Evolutionary conservation across 2,329 filamentous ascomycete genomes (phyloP), one percentile per base, ranked within the genome.

Genomic region (Pseudogymnoascus sp.): DNA sequence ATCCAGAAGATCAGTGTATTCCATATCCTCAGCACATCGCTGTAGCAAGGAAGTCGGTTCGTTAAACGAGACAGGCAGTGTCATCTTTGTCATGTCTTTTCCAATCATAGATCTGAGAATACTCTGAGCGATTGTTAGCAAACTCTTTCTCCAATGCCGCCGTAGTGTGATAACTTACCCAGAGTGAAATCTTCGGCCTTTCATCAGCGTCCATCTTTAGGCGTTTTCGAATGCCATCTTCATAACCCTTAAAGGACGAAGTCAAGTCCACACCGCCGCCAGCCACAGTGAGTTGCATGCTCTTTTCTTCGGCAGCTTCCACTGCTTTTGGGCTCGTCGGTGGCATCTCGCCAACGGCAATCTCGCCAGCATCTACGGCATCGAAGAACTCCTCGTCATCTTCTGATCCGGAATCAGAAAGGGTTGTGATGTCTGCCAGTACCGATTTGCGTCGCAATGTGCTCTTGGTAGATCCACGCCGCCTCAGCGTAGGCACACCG

Each of bases 61-160:
- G 75, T 99, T 99, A 79, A 99, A 97, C 0, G 94, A 96, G 2
- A 99, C 94, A 0, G 94, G 94, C 18, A 99, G 78, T 0, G 94
- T 97, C 93, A 99, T 99, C 79, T 95, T 97, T 37, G 94, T 97
- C 94, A 99, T 97, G 72, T 99, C 94, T 74, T 99, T 97, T 65
- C 94, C 94, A 75, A 99, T 96, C 94, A 99, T 97, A 20, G 93
- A 97, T 78, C 97, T 99, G 65, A 99, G 78, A 68, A 99, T 97
- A 67, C 89, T 88, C 92, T 97, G 66, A 38, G 1, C n/a, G 7
- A 60, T 60, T 28, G 54, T 14, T 64, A 76, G 68, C 41, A 47
- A 37, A 25, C 18, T 30, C 36, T 12, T 20, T 16, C 43, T 54
- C 8, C 28, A 36, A 36, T 43, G 18, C 18, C 11, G 41, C 18